Evolutionary conservation across 768 basidiomycete species (phyloP), one percentile per base, ranked within the genome.

Genomic region (Russula abietina): DNA sequence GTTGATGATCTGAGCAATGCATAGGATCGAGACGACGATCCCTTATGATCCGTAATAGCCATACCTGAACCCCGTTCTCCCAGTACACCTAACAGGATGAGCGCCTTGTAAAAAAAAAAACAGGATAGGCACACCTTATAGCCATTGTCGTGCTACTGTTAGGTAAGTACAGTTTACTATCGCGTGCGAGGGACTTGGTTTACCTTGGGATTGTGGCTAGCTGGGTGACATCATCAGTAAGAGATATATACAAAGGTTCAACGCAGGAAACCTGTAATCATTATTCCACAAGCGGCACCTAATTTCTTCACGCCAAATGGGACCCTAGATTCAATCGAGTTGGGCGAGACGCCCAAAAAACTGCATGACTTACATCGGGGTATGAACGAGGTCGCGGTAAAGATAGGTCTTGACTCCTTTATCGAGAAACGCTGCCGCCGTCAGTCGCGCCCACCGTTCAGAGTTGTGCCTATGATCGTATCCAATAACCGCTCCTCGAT

Each of bases 181-280:
- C 16, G 39, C 32, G 68, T 17, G 14, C 33, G 16, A 22, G 55
- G 19, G 55, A 30, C 16, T n/a, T 4, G 43, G 68, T 68, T 26
- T 39, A 86, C 89, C 83, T 91, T 93, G 0, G 92, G 93, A 70
- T 95, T 95, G 69, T 95, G 93, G 64, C 87, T 89, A 3, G 91
- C 91, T 87, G 61, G 0, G 65, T 43, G 26, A 39, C 50, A 49
- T 1, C 1, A 52, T 67, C 36, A 55, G 60, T 4, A 64, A 56
- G 56, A 30, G 55, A 59, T 50, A 14, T 39, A 41, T 7, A 19
- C 56, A 56, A 19, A 36, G 19, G 1, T 19, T 55, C 49, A 55
- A 61, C 51, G 49, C 17, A 33, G 41, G 19, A 53, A 53, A 86
- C 89, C 91, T 66, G 93, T 95, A 55, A 95, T 88, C 93, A 95